Evolutionary conservation across 2,329 filamentous ascomycete genomes (phyloP), one percentile per base, ranked within the genome.

Genomic region (Xenoacremonium recifei): DNA sequence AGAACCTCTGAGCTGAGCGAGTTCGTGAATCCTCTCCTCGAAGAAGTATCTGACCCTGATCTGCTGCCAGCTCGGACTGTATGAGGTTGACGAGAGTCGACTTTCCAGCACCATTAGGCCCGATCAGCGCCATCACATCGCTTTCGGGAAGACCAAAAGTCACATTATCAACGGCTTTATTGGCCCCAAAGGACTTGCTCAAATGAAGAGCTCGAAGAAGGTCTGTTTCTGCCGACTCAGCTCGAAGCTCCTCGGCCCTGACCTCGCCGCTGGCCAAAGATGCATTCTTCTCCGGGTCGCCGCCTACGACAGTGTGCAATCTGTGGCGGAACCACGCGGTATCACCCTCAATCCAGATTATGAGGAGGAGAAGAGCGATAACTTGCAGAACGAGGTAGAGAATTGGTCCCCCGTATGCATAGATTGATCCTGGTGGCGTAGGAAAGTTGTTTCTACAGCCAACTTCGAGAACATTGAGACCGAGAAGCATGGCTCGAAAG

Each of bases 71-170:
- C 56, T 95, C 89, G 13, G 88, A 88, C 50, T 89, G 80, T 53
- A 96, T 88, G 37, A 95, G 70, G 6, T 82, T 87, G 55, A 95
- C 92, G 1, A 85, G 90, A 0, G 88, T 93, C 0, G 83, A 87
- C 58, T 96, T 95, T 39, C 89, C 89, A 2, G 87, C 87, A 3
- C 87, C 86, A 56, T 90, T 90, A 0, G 86, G 85, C 0, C 87
- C 87, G 0, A 92, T 75, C 0, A 91, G 72, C 0, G 85, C 85
- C 55, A 89, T 87, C 2, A 89, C 82, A 59, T 90, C 82, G 20
- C 82, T 79, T 35, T 76, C 72, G 3, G 76, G 73, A 1, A 90
- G 79, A 4, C 82, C 82, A 45, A 90, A 87, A 0, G 82, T 83
- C 13, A 89, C 76, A 52, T 89, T 79, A 48, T 88, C 76, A 5